A percentile compares a stretch with the other conserved stretches of the same genome.
Conservation (phyloP, 176 grass and related monocot genomes). For the Rhynchospora pubera region DNA sequence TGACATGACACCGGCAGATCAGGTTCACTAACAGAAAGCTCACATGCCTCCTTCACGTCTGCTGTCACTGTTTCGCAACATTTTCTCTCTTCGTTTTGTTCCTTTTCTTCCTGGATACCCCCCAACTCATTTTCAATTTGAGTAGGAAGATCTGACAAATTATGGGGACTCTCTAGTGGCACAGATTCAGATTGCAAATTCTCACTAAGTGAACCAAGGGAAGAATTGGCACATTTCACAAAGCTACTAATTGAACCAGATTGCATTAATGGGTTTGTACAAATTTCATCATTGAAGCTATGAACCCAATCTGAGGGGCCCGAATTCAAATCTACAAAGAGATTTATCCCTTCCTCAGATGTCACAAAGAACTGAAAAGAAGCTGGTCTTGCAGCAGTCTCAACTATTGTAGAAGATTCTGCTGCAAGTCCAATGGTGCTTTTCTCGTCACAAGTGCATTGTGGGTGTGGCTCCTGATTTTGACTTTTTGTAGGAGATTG, state of each 20-base stretch:
- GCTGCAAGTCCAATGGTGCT: not conserved
- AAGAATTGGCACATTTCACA: slow-evolving; percentile 45
- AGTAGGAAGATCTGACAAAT: not conserved
- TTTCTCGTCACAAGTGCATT: not conserved
- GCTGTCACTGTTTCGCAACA: not conserved
- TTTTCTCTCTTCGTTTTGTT: not conserved
- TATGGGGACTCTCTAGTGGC: slow-evolving; percentile 22
- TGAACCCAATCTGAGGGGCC: slow-evolving; percentile 43
- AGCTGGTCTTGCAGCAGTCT: slow-evolving; percentile 34
- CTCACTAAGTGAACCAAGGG: slow-evolving; percentile 56
- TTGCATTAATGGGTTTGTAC: slow-evolving; percentile 18
- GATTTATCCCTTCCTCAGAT: slow-evolving; percentile 69
- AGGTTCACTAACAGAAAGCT: not conserved
- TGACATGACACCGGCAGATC: slow-evolving; percentile 1
- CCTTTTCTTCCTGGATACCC: not conserved
- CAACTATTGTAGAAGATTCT: not conserved
- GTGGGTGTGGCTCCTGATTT: not conserved
- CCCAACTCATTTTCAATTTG: not conserved
- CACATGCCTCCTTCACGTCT: not conserved
- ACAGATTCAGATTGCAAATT: slow-evolving; percentile 37
- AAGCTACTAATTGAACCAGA: slow-evolving; percentile 45
- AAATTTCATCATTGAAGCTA: slow-evolving; percentile 46
- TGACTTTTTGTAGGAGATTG: not conserved
- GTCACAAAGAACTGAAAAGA: slow-evolving; percentile 62
- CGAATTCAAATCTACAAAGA: slow-evolving; percentile 72